Percentiles rank a stretch among this genome's conserved stretches.
These are phyloP conservation scores for Cladosporium sp. DNA, from an alignment of 2,329 filamentous ascomycete genomes.

Conservation along the genomic window DNA sequence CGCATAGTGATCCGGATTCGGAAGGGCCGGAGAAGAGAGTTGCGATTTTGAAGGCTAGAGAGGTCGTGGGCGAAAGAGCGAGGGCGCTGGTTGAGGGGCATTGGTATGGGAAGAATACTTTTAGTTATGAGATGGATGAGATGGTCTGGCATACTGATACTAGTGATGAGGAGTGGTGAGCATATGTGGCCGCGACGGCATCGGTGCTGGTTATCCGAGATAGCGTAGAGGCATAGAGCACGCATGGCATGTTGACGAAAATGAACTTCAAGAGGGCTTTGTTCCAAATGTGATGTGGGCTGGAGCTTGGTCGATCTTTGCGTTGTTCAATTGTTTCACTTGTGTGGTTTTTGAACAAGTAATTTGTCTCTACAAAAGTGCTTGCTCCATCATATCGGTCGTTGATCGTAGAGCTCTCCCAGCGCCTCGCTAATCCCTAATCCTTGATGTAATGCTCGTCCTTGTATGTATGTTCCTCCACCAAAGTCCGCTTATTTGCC, in stretches of 20 bases:
- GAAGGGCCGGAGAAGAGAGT: background rate
- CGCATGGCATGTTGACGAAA: background rate
- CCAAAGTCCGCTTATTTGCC: background rate
- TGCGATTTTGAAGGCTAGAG: background rate
- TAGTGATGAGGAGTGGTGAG: slow-evolving; percentile 36
- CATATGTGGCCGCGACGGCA: background rate
- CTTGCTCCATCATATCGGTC: slow-evolving; percentile 12
- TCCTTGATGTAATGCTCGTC: background rate
- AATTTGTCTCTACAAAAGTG: background rate
- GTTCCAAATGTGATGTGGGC: background rate
- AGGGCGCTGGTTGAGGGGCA: slow-evolving; percentile 26
- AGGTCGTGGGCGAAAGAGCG: slow-evolving; percentile 23
- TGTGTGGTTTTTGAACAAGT: background rate
- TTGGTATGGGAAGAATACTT: slow-evolving; percentile 31
- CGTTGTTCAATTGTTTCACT: background rate
- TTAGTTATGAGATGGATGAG: slow-evolving; percentile 35
- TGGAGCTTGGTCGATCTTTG: background rate
- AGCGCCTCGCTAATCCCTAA: slow-evolving; percentile 17
- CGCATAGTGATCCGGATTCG: slow-evolving; percentile 11
- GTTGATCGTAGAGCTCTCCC: slow-evolving; percentile 7
- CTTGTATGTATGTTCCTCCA: slow-evolving; percentile 8
- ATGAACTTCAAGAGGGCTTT: background rate
- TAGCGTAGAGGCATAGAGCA: background rate
- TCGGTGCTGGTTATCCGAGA: background rate
- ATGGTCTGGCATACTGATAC: slow-evolving; percentile 36